A percentile compares a stretch with the other conserved stretches of the same genome.
phyloP scores from a whole-genome alignment of 306 rosid genomes.

The Malus sylvestris region DNA sequence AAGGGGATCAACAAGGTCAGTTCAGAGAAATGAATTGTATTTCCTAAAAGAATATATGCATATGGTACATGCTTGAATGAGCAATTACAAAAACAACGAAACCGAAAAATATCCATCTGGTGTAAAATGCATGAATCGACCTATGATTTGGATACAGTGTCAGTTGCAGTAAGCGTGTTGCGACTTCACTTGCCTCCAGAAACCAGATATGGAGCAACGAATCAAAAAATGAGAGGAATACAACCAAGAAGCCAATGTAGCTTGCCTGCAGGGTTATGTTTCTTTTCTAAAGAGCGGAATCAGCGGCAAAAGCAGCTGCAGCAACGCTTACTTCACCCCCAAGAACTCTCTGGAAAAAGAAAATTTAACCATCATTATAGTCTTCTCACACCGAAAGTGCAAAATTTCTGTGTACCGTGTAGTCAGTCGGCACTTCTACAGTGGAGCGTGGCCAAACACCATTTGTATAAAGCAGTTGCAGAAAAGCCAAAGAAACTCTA shows the following conservation, averaged over 20 bases:
- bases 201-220: conserved; percentile 28
- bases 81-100: not conserved
- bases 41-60: not conserved
- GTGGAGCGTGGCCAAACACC: conserved; percentile 17
- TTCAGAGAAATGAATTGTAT: not conserved
- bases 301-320: conserved; percentile 9
- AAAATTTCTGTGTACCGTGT: conserved; percentile 13
- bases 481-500: conserved; percentile 23
- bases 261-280: conserved; percentile 10
- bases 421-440: conserved; percentile 17
- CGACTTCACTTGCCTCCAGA: conserved; percentile 35
- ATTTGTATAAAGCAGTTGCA: conserved; percentile 7
- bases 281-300: conserved; percentile 20
- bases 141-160: conserved; percentile 20
- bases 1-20: not conserved
- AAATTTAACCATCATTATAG: conserved; percentile 15
- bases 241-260: conserved; percentile 24
- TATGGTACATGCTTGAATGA: not conserved
- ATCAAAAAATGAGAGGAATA: conserved; percentile 33
- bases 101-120: not conserved
- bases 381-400: conserved; percentile 11
- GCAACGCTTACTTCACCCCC: conserved; percentile 11
- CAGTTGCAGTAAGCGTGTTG: conserved; percentile 17
- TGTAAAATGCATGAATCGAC: not conserved
- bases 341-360: conserved; percentile 5